Evolutionary conservation across 2,329 filamentous ascomycete genomes (phyloP), one percentile per base, ranked within the genome.

Genomic region (Exophiala alcalophila): DNA sequence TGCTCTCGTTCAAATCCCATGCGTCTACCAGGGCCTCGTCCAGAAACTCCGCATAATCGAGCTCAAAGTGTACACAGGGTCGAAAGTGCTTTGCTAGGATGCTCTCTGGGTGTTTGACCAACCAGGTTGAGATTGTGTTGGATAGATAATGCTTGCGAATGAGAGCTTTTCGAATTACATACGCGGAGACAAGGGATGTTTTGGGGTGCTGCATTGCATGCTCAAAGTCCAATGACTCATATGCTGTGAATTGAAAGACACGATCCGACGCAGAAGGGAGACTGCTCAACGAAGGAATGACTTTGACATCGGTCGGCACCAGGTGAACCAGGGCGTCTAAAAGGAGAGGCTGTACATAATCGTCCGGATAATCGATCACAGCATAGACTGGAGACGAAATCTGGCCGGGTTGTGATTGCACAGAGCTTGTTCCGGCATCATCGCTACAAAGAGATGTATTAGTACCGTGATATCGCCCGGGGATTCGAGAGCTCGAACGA

Each of bases 71-170:
- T 51, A 94, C 86, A 29, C 81, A 81, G 2, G 83, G 78, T 62
- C 87, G 86, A 40, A 94, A 79, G 58, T 92, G 84, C 1, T 70
- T 68, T 44, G 70, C 74, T 9, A 98, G 71, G 4, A 82, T 64
- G 7, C 82, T 87, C 1, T 73, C 65, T 0, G 91, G 88, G 56
- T 92, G 75, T 65, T 98, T 98, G 26, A 83, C 80, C 4, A 86
- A 71, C 88, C 90, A 97, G 60, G 86, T 83, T 32, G 85, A 77
- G 15, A 95, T 78, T 0, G 90, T 96, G 14, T 82, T 80, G 3
- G 84, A 83, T 3, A 98, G 76, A 62, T 92, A 97, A 64, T 98
- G 92, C 66, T 98, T 98, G 46, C 92, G 80, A 57, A 97, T 97
- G 14, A 98, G 73, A 0, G 92, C 92, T 71, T 97, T 97, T 58